A percentile compares a stretch with the other conserved stretches of the same genome.
These are phyloP conservation scores for Lachnellula willkommii DNA, from an alignment of 2,329 filamentous ascomycete genomes.

Conservation along the genomic window DNA sequence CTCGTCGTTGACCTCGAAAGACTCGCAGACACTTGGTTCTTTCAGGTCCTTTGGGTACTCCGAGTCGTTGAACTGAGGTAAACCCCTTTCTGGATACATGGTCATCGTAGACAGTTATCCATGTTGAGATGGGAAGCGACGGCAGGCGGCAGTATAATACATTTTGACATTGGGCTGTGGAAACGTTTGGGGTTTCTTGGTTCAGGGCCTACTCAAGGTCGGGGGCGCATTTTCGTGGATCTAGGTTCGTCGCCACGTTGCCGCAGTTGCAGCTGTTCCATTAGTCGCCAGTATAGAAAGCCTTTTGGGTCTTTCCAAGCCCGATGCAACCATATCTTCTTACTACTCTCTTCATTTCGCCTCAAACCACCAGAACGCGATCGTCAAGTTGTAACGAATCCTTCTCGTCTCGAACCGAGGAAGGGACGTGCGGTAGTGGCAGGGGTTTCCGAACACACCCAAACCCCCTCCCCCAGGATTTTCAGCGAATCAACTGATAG, in stretches of 20 bases:
- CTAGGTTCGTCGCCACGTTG: not conserved
- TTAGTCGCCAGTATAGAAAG: not conserved
- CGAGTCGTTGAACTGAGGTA: constrained; percentile 6
- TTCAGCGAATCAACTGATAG: not conserved
- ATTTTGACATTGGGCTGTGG: constrained; percentile 2
- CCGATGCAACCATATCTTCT: not conserved
- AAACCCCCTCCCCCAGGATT: not conserved
- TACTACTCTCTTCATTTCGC: not conserved
- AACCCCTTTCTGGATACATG: constrained; percentile 3
- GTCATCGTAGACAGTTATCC: constrained; percentile 1
- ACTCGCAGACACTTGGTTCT: not conserved
- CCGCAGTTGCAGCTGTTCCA: constrained; percentile 2
- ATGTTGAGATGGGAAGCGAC: constrained; percentile 1
- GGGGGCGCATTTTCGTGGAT: not conserved
- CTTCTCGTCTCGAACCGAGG: constrained; percentile 1
- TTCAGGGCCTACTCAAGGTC: not conserved
- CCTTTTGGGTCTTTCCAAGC: not conserved
- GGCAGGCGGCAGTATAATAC: constrained; percentile 2
- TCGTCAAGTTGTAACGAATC: constrained; percentile 11
- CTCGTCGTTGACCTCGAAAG: not conserved
- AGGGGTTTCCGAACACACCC: not conserved
- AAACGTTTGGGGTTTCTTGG: constrained; percentile 8
- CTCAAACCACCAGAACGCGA: constrained; percentile 10
- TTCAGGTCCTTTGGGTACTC: constrained; percentile 1
- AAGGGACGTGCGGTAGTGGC: not conserved